Evolutionary conservation across 1,139 yeast genomes (phyloP), one percentile per base, ranked within the genome.

Genomic region (Candida pseudoviswanathii): DNA sequence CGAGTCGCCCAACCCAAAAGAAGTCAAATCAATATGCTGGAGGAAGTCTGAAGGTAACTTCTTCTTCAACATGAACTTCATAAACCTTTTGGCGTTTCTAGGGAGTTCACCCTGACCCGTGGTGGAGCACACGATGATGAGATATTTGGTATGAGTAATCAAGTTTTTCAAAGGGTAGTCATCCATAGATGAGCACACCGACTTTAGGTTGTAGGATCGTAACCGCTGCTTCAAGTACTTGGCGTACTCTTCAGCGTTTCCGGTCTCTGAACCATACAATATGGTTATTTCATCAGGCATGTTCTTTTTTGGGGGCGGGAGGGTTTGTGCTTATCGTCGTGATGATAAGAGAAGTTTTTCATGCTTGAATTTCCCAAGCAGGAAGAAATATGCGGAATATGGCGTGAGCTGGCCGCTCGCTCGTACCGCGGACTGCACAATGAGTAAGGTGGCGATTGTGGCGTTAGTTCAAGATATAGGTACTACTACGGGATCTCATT

Each of bases 71-170:
- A 94, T 66, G 52, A 86, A 83, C 56, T 78, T 77, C 96, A 96
- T 88, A 54, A 92, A 81, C 50, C 76, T 77, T 54, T 77, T 73
- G 2, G 88, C 86, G 62, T 90, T 89, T 44, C 88, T 67, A 0
- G 99, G 99, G 31, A 94, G 66, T 56, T 88, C 97, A 16, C 99
- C 99, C 65, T 94, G 98, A 3, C 98, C 99, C 0, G 96, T 87
- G 0, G 99, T 94, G 1, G 97, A 85, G 61, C 96, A 87, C 4
- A 94, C 64, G 1, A 92, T 71, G 4, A 92, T 75, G 41, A 90
- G 71, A 42, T 77, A 72, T 36, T 71, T 63, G 39, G 80, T 78
- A 44, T 75, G 77, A 22, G 80, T 74, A 6, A 79, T 75, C 46
- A 81, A 70, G 51, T 71, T 73, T 59, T 73, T 77, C 54, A 80